A percentile compares a stretch with the other conserved stretches of the same genome.
Conservation (phyloP, 2,329 filamentous ascomycete species). For the Ophiostoma novo-ulmi region DNA sequence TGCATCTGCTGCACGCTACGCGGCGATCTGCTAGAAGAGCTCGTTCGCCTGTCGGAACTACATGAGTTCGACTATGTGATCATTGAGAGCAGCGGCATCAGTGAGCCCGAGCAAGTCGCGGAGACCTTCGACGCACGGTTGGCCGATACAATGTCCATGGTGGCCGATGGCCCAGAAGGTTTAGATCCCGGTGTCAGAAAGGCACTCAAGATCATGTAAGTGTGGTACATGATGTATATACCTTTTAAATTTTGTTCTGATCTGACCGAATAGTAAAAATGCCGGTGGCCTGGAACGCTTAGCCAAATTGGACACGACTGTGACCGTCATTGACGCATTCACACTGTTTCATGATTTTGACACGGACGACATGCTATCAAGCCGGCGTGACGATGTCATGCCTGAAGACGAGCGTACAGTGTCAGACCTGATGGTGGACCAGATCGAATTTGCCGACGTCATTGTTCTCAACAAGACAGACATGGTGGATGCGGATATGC, state of each 20-base stretch:
- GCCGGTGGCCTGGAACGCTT: slow-evolving; percentile 62
- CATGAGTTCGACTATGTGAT: slow-evolving; percentile 65
- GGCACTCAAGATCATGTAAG: slow-evolving; percentile 2
- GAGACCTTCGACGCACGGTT: slow-evolving; percentile 63
- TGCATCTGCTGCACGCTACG: slow-evolving; percentile 71
- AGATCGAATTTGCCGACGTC: slow-evolving; percentile 73
- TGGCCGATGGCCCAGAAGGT: slow-evolving; percentile 34
- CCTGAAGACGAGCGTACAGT: slow-evolving; percentile 68
- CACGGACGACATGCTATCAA: slow-evolving; percentile 61
- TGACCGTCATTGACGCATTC: slow-evolving; percentile 68
- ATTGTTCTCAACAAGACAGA: slow-evolving; percentile 67
- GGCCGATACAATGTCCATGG: slow-evolving; percentile 42
- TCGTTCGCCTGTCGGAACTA: slow-evolving; percentile 58
- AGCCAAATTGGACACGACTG: slow-evolving; percentile 63
- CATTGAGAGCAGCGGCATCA: slow-evolving; percentile 67
- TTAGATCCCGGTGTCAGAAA: slow-evolving; percentile 21
- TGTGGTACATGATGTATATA: background rate
- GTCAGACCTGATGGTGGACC: slow-evolving; percentile 69
- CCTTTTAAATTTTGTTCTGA: background rate
- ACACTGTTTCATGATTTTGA: slow-evolving; percentile 68
- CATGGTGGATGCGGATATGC: slow-evolving; percentile 43
- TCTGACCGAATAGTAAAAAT: slow-evolving; percentile 28
- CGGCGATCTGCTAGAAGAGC: slow-evolving; percentile 39
- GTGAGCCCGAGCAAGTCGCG: slow-evolving; percentile 67
- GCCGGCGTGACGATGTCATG: slow-evolving; percentile 57